Conservation (phyloP, 2,329 filamentous ascomycete genomes). For the Dothiorella sarmentorum region DNA sequence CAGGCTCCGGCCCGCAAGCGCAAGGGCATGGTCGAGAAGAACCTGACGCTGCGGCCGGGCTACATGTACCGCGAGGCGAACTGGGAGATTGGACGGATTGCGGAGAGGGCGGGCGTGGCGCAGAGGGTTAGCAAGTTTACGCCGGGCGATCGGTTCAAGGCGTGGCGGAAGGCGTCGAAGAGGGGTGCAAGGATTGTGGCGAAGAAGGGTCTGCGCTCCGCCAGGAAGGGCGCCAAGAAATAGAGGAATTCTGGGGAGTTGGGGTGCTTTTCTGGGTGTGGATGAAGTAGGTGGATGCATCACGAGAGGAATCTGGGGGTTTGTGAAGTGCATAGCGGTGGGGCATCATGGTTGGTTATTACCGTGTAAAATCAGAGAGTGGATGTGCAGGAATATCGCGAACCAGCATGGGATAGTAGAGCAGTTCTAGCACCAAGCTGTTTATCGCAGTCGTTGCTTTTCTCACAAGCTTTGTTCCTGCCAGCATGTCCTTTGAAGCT, state of each 20-base stretch:
- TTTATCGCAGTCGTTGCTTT: neutral
- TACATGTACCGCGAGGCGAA: slow-evolving; percentile 65
- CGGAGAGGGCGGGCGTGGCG: slow-evolving; percentile 55
- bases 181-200: slow-evolving; percentile 52
- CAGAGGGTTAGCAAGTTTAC: slow-evolving; percentile 52
- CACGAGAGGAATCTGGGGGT: neutral
- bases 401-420: neutral
- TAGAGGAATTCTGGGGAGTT: neutral
- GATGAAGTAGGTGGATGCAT: no score
- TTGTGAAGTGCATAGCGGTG: neutral
- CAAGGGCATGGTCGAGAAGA: slow-evolving; percentile 25
- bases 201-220: slow-evolving; percentile 51
- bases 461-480: no score
- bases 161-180: slow-evolving; percentile 59
- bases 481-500: no score
- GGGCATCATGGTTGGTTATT: neutral
- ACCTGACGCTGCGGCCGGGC: slow-evolving; percentile 49
- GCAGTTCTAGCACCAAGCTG: no score
- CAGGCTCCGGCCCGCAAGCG: slow-evolving; percentile 25
- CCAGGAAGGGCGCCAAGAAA: slow-evolving; percentile 17
- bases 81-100: slow-evolving; percentile 63
- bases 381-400: neutral
- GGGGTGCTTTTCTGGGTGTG: neutral
- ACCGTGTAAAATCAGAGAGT: slow-evolving; percentile 5
- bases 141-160: slow-evolving; percentile 59